Percentiles rank a stretch among this genome's conserved stretches.
Conservation (phyloP, 495 filamentous ascomycete genomes). For the Haplographium delicatum region DNA sequence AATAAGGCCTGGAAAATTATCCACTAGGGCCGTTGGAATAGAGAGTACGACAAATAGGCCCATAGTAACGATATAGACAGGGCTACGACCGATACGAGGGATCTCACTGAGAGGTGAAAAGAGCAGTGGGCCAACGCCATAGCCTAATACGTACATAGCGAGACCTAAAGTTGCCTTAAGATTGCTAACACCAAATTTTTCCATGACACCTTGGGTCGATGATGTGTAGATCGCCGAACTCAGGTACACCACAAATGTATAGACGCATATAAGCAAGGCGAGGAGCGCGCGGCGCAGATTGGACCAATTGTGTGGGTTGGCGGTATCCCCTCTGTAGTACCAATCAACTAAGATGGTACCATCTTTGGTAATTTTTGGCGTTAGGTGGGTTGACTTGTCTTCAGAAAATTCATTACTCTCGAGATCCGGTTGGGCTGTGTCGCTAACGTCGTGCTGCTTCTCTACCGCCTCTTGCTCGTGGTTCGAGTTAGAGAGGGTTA, state of each 20-base stretch:
- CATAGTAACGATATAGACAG: slow-evolving; percentile 65
- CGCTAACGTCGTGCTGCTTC: too few species aligned
- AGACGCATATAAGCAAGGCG: slow-evolving; percentile 41
- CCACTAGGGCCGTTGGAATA: slow-evolving; percentile 66
- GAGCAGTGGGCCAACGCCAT: slow-evolving; percentile 45
- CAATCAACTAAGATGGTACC: too few species aligned
- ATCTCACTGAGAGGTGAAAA: slow-evolving; percentile 48
- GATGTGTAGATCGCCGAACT: slow-evolving; percentile 41
- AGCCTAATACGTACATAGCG: slow-evolving; percentile 51
- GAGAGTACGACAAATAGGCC: slow-evolving; percentile 64
- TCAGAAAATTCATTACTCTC: too few species aligned
- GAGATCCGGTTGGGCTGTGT: too few species aligned
- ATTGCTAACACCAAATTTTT: slow-evolving; percentile 45
- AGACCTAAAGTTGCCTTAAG: slow-evolving; percentile 46
- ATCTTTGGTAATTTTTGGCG: too few species aligned
- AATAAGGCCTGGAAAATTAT: slow-evolving; percentile 64
- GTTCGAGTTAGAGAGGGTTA: too few species aligned
- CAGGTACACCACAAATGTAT: slow-evolving; percentile 44
- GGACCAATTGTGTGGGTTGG: slow-evolving; percentile 51
- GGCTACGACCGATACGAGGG: slow-evolving; percentile 54
- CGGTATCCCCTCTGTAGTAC: slow-evolving; percentile 45
- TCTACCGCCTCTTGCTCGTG: too few species aligned
- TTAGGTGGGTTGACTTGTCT: too few species aligned
- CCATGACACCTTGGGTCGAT: slow-evolving; percentile 36
- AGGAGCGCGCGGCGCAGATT: slow-evolving; percentile 30